Base-by-base conservation (phyloP, 2,329 filamentous ascomycete species). In the Trichoderma sp. region DNA sequence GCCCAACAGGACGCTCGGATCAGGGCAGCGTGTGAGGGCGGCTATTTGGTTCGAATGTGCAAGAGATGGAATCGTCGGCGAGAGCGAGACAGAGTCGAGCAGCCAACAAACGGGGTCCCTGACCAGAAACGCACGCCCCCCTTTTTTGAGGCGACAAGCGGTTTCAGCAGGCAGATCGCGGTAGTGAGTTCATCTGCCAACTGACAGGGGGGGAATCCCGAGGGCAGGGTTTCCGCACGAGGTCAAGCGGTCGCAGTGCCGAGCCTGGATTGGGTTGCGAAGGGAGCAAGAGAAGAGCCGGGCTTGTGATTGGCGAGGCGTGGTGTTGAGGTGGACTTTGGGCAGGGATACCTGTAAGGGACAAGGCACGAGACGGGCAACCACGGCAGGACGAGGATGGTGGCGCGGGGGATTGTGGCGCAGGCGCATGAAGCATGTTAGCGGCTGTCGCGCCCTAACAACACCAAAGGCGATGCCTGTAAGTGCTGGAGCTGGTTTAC, bases 111-210 rank as follows among this genome's bases (percentile, higher is more conserved):
- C 66, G 64, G 54, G 52, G 52, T 54, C 60, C 52, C 61, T 43
- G 43, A 45, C 28, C 34, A 45, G 44, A 45, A 44, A 43, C 61
- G 44, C 51, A 56, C 61, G 51, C 52, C 52, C 62, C 44, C 62
- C 62, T 58, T 58, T 58, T 54, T 52, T 58, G 54, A 64, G 44
- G 62, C 62, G 45, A 45, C 62, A 34, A 45, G 52, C 45, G 41
- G 52, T 58, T 66, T 66, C 60, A 66, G 62, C 62, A 58, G 52
- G 45, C 51, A 50, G 62, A 64, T 64, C 62, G 34, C 45, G 28
- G 48, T 48, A 62, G 30, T 34, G 30, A 34, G 30, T 39, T 12
- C 34, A 39, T 14, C 10, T 58, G 54, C 19, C 30, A 64, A 34
- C 17, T 28, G 43, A 30, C 50, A 63, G 60, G 60, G 60, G 51